Base-by-base conservation (phyloP, 2,329 filamentous ascomycete species). In the Pseudogymnoascus sp. region DNA sequence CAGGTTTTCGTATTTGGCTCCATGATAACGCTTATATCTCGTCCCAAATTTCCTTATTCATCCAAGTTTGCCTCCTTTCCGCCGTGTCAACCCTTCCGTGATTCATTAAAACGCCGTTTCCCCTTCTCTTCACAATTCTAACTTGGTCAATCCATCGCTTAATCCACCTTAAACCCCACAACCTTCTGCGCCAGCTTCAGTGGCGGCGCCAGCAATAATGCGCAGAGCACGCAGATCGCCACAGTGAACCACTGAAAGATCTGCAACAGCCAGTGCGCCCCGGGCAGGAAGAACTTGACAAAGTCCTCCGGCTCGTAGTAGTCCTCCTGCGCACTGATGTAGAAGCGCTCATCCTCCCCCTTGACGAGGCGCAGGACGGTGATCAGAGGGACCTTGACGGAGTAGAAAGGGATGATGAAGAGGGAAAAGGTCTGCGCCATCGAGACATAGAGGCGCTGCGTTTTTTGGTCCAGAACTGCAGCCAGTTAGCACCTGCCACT, bases 251-350 rank as follows among this genome's bases (percentile, higher is more conserved):
- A 75, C 71, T 92, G 88, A 80, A 83, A 88, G 2, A 80, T 66
- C 74, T 83, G 78, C 1, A 91, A 73, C 1, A 87, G 33, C 23
- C 82, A 69, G 6, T 78, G 74, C 0, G 83, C 74, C 0, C 83
- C 80, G 10, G 88, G 85, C 14, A 82, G 69, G 16, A 92, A 68
- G 70, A 95, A 94, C 68, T 87, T 87, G 65, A 93, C 77, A 65
- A 87, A 87, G 67, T 96, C 88, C 59, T 85, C 87, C 0, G 85
- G 79, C 69, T 93, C 90, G 70, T 96, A 96, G 6, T 92, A 76
- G 71, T 96, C 91, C 67, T 95, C 86, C 72, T 96, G 92, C 16
- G 80, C 82, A 6, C 79, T 74, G 66, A 96, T 92, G 71, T 87
- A 89, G 76, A 92, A 94, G 63, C 80, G 81, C 41, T 64, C 43